Percentiles rank a stretch among this genome's conserved stretches.
phyloP scores from a whole-genome alignment of 768 basidiomycete species.

The Podaxis mareebaensis region DNA sequence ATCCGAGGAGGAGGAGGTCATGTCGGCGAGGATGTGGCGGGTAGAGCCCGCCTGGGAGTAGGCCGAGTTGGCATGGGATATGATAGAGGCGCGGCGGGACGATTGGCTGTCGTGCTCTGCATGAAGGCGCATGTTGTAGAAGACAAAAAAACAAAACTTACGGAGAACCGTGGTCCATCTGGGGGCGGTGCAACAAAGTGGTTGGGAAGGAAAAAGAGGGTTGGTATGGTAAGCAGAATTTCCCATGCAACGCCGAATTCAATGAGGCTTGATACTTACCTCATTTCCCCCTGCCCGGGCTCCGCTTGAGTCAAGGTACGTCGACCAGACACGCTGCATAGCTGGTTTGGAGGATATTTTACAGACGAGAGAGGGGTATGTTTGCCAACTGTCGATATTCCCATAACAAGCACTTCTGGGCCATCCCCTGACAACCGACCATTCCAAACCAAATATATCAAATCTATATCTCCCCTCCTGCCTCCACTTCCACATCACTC shows the following conservation, averaged over 20 bases:
- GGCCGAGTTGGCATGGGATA: slow-evolving; percentile 37
- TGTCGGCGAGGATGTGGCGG: slow-evolving; percentile 45
- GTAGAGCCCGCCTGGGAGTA: slow-evolving; percentile 49
- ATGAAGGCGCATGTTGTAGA: slow-evolving; percentile 7
- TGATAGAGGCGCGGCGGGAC: slow-evolving; percentile 40
- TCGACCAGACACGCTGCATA: slow-evolving; percentile 58
- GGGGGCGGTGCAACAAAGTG: slow-evolving; percentile 21
- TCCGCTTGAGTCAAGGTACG: slow-evolving; percentile 40
- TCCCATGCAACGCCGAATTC: slow-evolving; percentile 22
- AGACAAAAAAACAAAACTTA: slow-evolving; percentile 19
- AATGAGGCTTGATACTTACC: slow-evolving; percentile 1
- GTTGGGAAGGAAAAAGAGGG: slow-evolving; percentile 23
- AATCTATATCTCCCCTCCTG: background rate
- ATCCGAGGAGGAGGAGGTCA: slow-evolving; percentile 24
- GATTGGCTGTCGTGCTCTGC: slow-evolving; percentile 17
- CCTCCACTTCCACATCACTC: background rate
- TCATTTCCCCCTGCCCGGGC: slow-evolving; percentile 17
- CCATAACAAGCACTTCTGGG: background rate
- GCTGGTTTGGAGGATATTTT: background rate
- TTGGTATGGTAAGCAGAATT: slow-evolving; percentile 18
- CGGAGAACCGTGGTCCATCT: slow-evolving; percentile 28
- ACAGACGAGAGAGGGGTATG: background rate
- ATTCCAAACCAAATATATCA: background rate
- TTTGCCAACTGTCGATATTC: background rate
- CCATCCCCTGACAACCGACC: background rate